Evolutionary conservation across 345 rosid genomes (phyloP).

Genomic region (Limnanthes douglasii): DNA sequence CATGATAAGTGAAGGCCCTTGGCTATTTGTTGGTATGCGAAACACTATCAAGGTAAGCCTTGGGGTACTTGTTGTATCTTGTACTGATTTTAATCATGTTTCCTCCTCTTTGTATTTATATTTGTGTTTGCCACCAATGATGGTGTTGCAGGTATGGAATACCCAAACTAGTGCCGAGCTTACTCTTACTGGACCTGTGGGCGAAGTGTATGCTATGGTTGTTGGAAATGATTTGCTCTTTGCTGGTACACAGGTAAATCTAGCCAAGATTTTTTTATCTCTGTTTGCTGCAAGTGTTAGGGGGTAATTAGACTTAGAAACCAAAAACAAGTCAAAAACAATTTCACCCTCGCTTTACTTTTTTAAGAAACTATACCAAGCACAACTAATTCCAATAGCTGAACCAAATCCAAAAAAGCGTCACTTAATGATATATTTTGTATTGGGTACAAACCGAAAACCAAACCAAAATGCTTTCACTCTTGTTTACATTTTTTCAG

Average conservation of each 20-base stretch:
- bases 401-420: no score
- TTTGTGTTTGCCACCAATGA: slow-evolving; percentile 1
- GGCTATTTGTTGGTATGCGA: slow-evolving; percentile 87
- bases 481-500: no score
- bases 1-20: slow-evolving; percentile 89
- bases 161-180: slow-evolving; percentile 54
- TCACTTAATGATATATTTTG: no score
- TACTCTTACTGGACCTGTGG: slow-evolving; percentile 84
- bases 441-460: no score
- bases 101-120: background rate
- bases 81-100: background rate
- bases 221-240: slow-evolving; percentile 78
- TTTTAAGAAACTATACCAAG: no score
- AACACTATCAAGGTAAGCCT: slow-evolving; percentile 67
- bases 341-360: background rate
- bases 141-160: slow-evolving; percentile 59
- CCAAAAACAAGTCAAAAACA: background rate
- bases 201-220: slow-evolving; percentile 82
- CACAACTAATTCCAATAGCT: no score
- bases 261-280: background rate
- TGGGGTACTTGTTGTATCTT: slow-evolving; percentile 1
- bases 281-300: background rate
- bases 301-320: background rate
- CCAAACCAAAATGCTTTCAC: no score
- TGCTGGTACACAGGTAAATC: slow-evolving; percentile 82